Evolutionary conservation across 768 basidiomycete species (phyloP), one percentile per base, ranked within the genome.

Genomic region (Russula dissimulans): DNA sequence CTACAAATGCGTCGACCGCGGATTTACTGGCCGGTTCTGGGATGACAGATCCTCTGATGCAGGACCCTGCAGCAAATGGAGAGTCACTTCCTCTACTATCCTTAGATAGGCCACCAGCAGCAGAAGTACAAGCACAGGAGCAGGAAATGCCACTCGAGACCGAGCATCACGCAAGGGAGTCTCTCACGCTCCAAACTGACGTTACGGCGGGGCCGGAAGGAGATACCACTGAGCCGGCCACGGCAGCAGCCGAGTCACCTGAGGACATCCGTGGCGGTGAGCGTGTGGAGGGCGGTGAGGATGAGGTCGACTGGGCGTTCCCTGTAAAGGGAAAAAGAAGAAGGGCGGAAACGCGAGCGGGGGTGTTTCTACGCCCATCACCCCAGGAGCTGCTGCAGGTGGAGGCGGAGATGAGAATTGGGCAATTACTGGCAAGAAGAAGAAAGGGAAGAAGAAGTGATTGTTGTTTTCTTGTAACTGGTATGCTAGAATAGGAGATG

Each of bases 271-370:
- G 38, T 38, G 56, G 14, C 5, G 64, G 57, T 14, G 64, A 18
- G 18, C 42, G 12, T 8, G 57, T n/a, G 1, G 61, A 54, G 18
- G 57, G n/a, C 15, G 43, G 29, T 15, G 53, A 54, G 36, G 57
- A 56, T 42, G 54, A 31, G 5, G 34, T 1, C 18, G 56, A 50
- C 0, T 56, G 56, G 63, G 34, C 7, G 9, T 5, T 32, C 5
- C n/a, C 49, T 6, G 12, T 43, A 12, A 64, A 53, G 42, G 2
- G 18, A 64, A 64, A 63, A 66, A 66, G 63, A 59, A 56, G 43
- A 64, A 64, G 34, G 51, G 34, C 34, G 34, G 42, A 14, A 26
- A 39, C 7, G 49, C 31, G n/a, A 26, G 22, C 12, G 15, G 46
- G 38, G 31, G 32, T 8, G 18, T 36, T 22, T 29, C 10, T 44